Percentiles rank a stretch among this genome's conserved stretches.
phyloP scores from a whole-genome alignment of 257 asterid genomes.

The Solanum dulcamara region DNA sequence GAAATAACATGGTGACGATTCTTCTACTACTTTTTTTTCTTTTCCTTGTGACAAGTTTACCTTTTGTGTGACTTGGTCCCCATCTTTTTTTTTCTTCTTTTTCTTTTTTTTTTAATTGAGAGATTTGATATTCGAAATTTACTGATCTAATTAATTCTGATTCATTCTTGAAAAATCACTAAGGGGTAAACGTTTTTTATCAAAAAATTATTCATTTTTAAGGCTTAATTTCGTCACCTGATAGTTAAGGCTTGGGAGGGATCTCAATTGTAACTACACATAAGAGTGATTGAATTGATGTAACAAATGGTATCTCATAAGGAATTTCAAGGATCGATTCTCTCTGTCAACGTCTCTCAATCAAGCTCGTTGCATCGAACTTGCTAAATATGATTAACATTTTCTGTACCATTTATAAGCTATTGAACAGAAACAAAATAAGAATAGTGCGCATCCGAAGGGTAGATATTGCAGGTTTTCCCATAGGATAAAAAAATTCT shows the following conservation, averaged over 20 bases:
- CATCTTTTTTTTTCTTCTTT: background rate
- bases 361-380: background rate
- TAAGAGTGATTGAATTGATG: background rate
- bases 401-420: background rate
- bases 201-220: background rate
- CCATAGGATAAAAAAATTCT: no score
- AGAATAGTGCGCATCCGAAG: no score
- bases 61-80: background rate
- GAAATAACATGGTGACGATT: background rate
- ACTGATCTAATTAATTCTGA: background rate
- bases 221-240: background rate
- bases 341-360: background rate
- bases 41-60: background rate
- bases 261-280: background rate
- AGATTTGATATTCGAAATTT: background rate
- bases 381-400: background rate
- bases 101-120: background rate
- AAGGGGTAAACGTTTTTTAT: background rate
- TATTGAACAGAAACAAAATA: no score
- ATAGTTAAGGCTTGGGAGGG: no score
- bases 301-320: background rate
- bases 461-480: no score
- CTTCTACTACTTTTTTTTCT: background rate
- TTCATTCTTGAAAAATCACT: background rate
- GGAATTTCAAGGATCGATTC: no score